These are phyloP conservation scores for Auricularia heimuer DNA, from an alignment of 768 basidiomycete species.

Conservation along the genomic window DNA sequence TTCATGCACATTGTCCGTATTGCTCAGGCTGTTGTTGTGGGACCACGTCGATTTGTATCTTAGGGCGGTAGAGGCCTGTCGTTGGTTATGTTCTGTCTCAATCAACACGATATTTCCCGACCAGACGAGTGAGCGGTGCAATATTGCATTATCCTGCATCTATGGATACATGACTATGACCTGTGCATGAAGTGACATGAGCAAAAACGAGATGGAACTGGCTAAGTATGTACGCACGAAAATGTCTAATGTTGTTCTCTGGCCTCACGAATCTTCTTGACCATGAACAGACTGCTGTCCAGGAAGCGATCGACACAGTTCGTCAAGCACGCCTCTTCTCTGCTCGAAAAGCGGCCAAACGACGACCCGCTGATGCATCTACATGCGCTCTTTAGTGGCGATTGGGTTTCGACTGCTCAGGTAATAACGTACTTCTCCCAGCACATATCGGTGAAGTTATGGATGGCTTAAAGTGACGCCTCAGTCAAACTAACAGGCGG, in stretches of 20 bases:
- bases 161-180: too few relatives aligned
- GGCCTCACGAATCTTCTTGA: conserved; percentile 39
- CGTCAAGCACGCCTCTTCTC: conserved; percentile 71
- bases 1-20: not conserved
- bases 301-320: conserved; percentile 92
- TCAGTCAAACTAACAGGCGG: not conserved
- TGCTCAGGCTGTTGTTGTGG: not conserved
- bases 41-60: not conserved
- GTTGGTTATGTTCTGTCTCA: not conserved
- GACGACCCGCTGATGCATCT: conserved; percentile 79
- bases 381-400: not conserved
- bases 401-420: conserved; percentile 2
- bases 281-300: conserved; percentile 76
- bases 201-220: not conserved
- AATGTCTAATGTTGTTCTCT: not conserved
- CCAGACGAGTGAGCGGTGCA: too few relatives aligned
- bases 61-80: not conserved
- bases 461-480: conserved; percentile 34
- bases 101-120: too few relatives aligned
- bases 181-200: too few relatives aligned
- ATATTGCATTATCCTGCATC: too few relatives aligned
- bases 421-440: conserved; percentile 77
- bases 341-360: conserved; percentile 64
- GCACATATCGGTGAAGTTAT: conserved; percentile 72
- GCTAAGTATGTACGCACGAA: not conserved